Evolutionary conservation across 208 protist genomes (phyloP).

Genomic region (Acanthamoeba divionensis): DNA sequence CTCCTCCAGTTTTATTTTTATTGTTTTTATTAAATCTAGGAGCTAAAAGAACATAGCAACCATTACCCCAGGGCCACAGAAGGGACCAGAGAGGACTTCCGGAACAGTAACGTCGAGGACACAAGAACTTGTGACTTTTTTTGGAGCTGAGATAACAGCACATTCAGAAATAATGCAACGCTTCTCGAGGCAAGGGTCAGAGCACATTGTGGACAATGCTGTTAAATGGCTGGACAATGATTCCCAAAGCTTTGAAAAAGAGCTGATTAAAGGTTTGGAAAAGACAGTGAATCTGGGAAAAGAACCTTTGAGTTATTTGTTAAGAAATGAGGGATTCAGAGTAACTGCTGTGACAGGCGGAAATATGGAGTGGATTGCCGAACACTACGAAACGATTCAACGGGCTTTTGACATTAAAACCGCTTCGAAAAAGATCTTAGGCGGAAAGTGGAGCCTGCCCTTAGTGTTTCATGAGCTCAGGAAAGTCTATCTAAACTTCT

Average conservation of each 20-base stretch:
- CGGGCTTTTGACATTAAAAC: background rate
- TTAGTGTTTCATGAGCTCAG: too few species aligned
- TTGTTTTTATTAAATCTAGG: background rate
- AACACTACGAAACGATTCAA: constrained; percentile 21
- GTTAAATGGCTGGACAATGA: background rate
- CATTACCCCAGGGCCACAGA: background rate
- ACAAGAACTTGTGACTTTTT: background rate
- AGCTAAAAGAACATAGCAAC: background rate
- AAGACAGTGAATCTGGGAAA: background rate
- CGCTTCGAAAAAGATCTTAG: background rate
- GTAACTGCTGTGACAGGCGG: background rate
- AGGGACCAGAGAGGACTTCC: background rate
- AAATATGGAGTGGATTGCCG: background rate
- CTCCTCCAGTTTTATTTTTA: background rate
- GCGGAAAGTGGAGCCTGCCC: too few species aligned
- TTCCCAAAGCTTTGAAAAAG: background rate
- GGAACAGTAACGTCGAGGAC: background rate
- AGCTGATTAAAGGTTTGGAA: background rate
- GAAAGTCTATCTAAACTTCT: too few species aligned
- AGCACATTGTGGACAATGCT: constrained; percentile 8
- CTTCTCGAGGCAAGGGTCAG: background rate
- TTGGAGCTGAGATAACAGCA: background rate
- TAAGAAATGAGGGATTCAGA: background rate
- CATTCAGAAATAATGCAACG: background rate
- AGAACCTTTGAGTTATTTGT: background rate